Evolutionary conservation across 768 basidiomycete genomes (phyloP).

Genomic region (Termitomyces sp.): DNA sequence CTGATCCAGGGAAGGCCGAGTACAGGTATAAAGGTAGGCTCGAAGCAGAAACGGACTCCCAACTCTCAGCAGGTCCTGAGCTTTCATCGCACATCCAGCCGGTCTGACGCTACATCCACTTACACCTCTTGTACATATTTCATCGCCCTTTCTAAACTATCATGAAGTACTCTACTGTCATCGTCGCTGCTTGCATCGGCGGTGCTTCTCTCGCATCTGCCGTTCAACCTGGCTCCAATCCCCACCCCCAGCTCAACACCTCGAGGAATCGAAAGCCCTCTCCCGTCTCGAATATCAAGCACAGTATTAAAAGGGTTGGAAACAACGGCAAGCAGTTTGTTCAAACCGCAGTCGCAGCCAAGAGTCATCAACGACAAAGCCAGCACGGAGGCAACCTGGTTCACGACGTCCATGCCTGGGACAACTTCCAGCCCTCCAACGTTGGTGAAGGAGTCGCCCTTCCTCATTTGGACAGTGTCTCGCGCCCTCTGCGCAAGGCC

Average conservation of each 20-base stretch:
- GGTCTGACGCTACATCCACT: conserved; percentile 9
- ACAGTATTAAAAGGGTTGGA: not conserved
- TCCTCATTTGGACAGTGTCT: not conserved
- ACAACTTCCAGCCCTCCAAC: not conserved
- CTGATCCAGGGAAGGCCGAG: not conserved
- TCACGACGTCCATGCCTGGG: not conserved
- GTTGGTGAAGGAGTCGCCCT: not conserved
- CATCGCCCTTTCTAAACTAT: not conserved
- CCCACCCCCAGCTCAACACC: not conserved
- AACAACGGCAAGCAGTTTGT: not conserved
- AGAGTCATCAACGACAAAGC: not conserved
- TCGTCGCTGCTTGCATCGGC: conserved; percentile 10
- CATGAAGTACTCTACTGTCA: conserved; percentile 13
- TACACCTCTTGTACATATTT: not conserved
- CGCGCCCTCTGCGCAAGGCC: not conserved
- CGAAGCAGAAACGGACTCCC: not conserved
- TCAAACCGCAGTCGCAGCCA: not conserved
- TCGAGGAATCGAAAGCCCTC: not conserved
- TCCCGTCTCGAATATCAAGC: not conserved
- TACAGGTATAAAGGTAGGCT: conserved; percentile 1
- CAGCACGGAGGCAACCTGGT: not conserved
- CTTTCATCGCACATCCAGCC: conserved; percentile 8
- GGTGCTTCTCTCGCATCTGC: conserved; percentile 10
- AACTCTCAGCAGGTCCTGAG: conserved; percentile 15
- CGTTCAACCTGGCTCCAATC: not conserved